phyloP scores from a whole-genome alignment of 202 grass and related monocot genomes.

The Setaria italica region DNA sequence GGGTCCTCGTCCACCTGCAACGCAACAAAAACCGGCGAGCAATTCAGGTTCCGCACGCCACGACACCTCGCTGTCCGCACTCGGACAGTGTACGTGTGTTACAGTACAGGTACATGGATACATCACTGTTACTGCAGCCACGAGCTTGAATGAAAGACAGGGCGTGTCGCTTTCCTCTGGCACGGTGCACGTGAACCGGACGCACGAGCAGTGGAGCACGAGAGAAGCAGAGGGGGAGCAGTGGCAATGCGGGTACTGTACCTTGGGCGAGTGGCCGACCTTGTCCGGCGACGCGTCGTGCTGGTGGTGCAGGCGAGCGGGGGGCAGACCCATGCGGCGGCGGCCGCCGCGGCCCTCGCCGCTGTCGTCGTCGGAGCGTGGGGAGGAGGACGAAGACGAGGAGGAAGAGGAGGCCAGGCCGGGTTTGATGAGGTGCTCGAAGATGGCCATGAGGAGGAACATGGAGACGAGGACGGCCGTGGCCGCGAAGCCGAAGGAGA shows the following conservation, averaged over 20 bases:
- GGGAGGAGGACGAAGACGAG: conserved; percentile 32
- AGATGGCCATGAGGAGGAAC: conserved; percentile 99
- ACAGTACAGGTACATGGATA: background rate
- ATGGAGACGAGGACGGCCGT: conserved; percentile 91
- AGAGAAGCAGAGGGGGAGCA: background rate
- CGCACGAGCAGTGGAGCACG: background rate
- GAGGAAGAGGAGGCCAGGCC: conserved; percentile 57
- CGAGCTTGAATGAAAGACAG: too few relatives aligned
- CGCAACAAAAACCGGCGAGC: background rate
- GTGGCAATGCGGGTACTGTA: conserved; percentile 35
- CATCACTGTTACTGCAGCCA: conserved; percentile 10
- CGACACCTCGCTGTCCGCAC: background rate
- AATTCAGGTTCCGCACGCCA: background rate
- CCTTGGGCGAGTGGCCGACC: conserved; percentile 47
- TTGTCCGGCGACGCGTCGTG: conserved; percentile 49
- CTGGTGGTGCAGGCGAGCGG: background rate
- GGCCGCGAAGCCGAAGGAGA: conserved; percentile 97
- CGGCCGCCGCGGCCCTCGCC: background rate
- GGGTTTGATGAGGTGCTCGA: conserved; percentile 98
- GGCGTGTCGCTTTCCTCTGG: background rate
- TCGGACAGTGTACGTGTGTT: background rate
- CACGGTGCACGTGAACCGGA: conserved; percentile 41
- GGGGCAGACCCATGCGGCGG: background rate
- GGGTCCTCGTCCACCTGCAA: conserved; percentile 62
- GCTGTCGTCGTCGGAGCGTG: background rate